Conservation (phyloP, 78 protist genomes). For the Dictyostelium intermedium region DNA sequence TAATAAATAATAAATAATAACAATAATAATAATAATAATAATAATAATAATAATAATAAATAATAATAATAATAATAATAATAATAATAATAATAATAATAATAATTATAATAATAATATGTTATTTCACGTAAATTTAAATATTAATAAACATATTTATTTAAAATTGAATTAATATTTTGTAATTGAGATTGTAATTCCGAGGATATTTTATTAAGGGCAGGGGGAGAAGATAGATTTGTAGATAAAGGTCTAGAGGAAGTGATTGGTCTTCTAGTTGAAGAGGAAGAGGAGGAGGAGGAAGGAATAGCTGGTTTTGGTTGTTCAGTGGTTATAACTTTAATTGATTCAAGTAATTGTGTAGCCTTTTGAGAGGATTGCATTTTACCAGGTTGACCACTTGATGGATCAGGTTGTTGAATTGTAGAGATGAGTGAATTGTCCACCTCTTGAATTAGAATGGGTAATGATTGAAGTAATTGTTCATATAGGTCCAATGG, state of each 20-base stretch:
- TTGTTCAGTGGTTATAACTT: constrained; percentile 9
- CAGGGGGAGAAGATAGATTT: not conserved
- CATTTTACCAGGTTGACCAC: constrained; percentile 32
- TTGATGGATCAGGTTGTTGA: constrained; percentile 68
- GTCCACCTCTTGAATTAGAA: constrained; percentile 55
- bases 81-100: too few relatives aligned
- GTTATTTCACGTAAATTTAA: too few relatives aligned
- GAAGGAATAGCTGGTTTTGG: not conserved
- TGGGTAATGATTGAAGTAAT: constrained; percentile 10
- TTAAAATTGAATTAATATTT: constrained; percentile 32
- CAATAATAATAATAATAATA: too few relatives aligned
- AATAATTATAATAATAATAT: too few relatives aligned
- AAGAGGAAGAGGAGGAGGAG: not conserved
- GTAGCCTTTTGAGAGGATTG: constrained; percentile 41
- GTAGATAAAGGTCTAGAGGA: not conserved
- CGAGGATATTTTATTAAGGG: not conserved
- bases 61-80: too few relatives aligned
- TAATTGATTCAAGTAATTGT: constrained; percentile 5
- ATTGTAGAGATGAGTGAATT: constrained; percentile 50
- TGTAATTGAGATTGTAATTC: constrained; percentile 17
- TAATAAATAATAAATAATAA: too few relatives aligned
- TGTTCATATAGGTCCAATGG: constrained; percentile 47
- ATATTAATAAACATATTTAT: constrained; percentile 58
- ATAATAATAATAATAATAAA: too few relatives aligned
- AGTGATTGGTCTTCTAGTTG: not conserved